Base-by-base conservation (phyloP, 139 green algal genomes). In the Coelastrella sp. region DNA sequence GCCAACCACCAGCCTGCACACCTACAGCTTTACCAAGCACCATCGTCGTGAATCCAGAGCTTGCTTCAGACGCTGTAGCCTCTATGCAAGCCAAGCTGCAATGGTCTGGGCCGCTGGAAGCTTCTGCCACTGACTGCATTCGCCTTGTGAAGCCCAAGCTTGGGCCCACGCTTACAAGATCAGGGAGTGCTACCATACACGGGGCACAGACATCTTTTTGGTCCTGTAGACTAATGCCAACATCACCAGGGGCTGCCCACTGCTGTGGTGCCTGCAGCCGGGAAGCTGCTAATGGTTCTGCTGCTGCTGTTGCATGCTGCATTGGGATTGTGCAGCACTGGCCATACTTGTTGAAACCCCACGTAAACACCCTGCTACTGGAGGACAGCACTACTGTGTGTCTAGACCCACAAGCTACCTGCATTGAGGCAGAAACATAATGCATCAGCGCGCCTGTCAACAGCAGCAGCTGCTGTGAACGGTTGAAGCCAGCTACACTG, bases 361-460 rank as follows among this genome's bases (percentile, higher is more conserved):
- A 85, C 3, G 86, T 64, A n/a, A 77, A 90, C 59, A 85, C 86
- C 57, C 13, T 11, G 3, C 86, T 75, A n/a, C n/a, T 32, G 5
- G 86, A 59, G 17, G 73, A 65, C 14, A 83, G 60, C 59, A 77
- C 73, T 58, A 85, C 58, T n/a, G 86, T 79, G 16, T 90, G 86
- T 19, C 86, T 16, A 3, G 74, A 83, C 3, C 86, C 86, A 77
- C 86, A 90, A 16, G 59, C 86, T 10, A 84, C 86, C 86, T 90
- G 56, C 68, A 88, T 47, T 47, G 32, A 47, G 32, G 32, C 32
- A 47, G 32, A 47, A 47, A 47, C 32, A 47, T 47, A 47, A 47
- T 47, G 32, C 32, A 47, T 47, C 32, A 47, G 1, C 32, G 4
- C 10, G 13, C 16, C 32, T 7, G 78, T 32, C 82, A 78, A 32